A percentile compares a stretch with the other conserved stretches of the same genome.
Evolutionary conservation across 768 basidiomycete species (phyloP).

Genomic region (Russula olivacea): DNA sequence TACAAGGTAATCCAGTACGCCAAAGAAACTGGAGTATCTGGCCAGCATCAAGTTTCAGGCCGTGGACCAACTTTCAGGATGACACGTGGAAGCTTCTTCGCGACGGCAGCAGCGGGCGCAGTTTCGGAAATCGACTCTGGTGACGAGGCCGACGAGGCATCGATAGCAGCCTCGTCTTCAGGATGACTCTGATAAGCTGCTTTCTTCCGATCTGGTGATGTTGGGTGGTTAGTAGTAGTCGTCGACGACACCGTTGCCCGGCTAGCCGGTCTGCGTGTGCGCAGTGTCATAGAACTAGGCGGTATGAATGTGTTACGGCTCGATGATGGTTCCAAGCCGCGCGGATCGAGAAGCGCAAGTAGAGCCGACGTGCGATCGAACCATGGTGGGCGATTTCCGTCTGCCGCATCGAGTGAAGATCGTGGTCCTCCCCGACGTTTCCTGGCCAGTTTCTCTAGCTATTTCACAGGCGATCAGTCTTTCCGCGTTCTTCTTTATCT

Average conservation of each 20-base stretch:
- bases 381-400: conserved; percentile 11
- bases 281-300: conserved; percentile 21
- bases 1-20: not conserved
- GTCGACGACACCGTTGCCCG: not conserved
- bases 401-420: conserved; percentile 3
- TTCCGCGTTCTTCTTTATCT: not conserved
- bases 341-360: conserved; percentile 16
- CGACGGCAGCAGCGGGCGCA: not conserved
- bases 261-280: conserved; percentile 10
- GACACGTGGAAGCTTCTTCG: conserved; percentile 24
- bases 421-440: conserved; percentile 15
- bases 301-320: conserved; percentile 9
- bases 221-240: not conserved
- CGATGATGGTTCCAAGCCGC: conserved; percentile 2
- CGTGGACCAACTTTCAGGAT: conserved; percentile 23
- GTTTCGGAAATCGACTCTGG: conserved; percentile 10
- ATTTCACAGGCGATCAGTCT: not conserved
- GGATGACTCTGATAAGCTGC: not conserved
- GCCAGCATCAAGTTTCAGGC: conserved; percentile 7
- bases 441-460: conserved; percentile 22
- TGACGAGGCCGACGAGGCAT: not conserved
- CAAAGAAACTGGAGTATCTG: not conserved
- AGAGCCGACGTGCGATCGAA: conserved; percentile 21
- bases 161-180: not conserved
- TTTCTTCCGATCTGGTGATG: conserved; percentile 10